Evolutionary conservation across 1,139 yeast species (phyloP).

Genomic region (Chernovozyma sophiae-reginae): DNA sequence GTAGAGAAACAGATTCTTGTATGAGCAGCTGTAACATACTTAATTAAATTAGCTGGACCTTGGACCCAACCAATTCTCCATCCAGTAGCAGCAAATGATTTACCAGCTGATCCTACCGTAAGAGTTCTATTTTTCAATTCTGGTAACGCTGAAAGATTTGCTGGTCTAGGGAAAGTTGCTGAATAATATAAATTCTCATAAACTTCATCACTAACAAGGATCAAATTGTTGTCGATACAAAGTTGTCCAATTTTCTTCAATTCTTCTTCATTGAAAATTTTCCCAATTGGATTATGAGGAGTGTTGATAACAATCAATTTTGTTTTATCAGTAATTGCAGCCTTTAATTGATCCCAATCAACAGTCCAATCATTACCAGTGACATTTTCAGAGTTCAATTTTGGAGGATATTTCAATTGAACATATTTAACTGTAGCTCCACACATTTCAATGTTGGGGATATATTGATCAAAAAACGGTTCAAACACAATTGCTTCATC

Average conservation of each 20-base stretch:
- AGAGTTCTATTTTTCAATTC: slow-evolving; percentile 76
- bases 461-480: slow-evolving; percentile 95
- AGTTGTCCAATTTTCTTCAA: slow-evolving; percentile 69
- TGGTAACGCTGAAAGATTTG: slow-evolving; percentile 61
- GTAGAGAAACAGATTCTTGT: slow-evolving; percentile 87
- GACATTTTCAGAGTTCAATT: slow-evolving; percentile 58
- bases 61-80: slow-evolving; percentile 98
- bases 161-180: slow-evolving; percentile 72
- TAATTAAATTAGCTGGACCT: slow-evolving; percentile 77
- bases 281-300: slow-evolving; percentile 96
- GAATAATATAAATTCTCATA: slow-evolving; percentile 83
- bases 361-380: slow-evolving; percentile 84
- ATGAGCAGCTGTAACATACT: slow-evolving; percentile 84
- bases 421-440: slow-evolving; percentile 90
- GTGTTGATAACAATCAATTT: slow-evolving; percentile 85
- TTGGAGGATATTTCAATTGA: slow-evolving; percentile 78
- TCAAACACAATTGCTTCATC: slow-evolving; percentile 98
- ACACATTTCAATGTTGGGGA: slow-evolving; percentile 86
- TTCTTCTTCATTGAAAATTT: slow-evolving; percentile 75
- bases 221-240: slow-evolving; percentile 77
- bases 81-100: slow-evolving; percentile 96
- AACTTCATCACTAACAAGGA: slow-evolving; percentile 88
- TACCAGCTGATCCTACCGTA: slow-evolving; percentile 96
- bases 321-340: slow-evolving; percentile 68
- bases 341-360: slow-evolving; percentile 71